These are phyloP conservation scores for Russula virescens DNA, from an alignment of 768 basidiomycete genomes.

Conservation along the genomic window DNA sequence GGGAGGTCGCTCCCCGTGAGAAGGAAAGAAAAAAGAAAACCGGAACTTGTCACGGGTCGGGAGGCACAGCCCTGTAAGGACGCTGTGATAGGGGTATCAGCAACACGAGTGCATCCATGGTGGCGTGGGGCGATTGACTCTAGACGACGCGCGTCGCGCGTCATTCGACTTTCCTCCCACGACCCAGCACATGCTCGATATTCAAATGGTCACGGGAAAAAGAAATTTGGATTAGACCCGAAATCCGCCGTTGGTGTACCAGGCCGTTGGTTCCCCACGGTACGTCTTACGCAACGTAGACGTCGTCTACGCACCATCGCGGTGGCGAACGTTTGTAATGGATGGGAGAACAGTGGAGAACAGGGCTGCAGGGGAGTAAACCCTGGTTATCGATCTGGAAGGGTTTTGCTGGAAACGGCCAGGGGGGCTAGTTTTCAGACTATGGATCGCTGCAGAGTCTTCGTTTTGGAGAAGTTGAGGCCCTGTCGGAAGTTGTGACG, in stretches of 20 bases:
- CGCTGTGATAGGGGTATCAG: slow-evolving; percentile 22
- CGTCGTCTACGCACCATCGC: slow-evolving; percentile 6
- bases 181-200: slow-evolving; percentile 11
- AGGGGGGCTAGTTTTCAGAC: slow-evolving; percentile 11
- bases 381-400: slow-evolving; percentile 22
- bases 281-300: slow-evolving; percentile 7
- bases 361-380: slow-evolving; percentile 13
- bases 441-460: slow-evolving; percentile 8
- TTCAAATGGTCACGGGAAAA: slow-evolving; percentile 18
- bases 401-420: slow-evolving; percentile 11
- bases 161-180: slow-evolving; percentile 20
- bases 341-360: slow-evolving; percentile 14
- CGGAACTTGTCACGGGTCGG: slow-evolving; percentile 8
- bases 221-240: background rate
- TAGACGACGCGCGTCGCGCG: slow-evolving; percentile 17
- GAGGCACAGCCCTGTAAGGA: slow-evolving; percentile 10
- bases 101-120: slow-evolving; percentile 19
- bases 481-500: slow-evolving; percentile 8
- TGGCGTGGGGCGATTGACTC: slow-evolving; percentile 19
- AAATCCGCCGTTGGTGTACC: background rate
- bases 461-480: slow-evolving; percentile 12
- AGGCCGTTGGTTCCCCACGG: slow-evolving; percentile 2
- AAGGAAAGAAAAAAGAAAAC: background rate
- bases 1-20: background rate
- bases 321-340: slow-evolving; percentile 5